Conservation (phyloP, 441 rosid genomes). For the Manihot esculenta region DNA sequence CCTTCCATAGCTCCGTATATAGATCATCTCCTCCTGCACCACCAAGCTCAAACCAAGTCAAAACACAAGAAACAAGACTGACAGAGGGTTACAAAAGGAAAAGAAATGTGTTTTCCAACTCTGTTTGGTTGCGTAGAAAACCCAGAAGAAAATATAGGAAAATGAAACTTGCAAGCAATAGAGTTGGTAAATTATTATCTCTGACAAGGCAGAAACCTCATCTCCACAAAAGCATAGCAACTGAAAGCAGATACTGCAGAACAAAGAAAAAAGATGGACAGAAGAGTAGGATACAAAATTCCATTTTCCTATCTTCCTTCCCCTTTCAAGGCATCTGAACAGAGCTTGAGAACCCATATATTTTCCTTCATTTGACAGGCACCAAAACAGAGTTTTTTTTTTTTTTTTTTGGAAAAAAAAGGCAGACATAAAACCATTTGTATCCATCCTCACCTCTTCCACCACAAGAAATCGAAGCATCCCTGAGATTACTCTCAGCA, state of each 20-base stretch:
- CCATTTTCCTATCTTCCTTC: slow-evolving; percentile 13
- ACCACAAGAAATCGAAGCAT: slow-evolving; percentile 25
- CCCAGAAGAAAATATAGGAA: slow-evolving; percentile 12
- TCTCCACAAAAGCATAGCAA: neutral
- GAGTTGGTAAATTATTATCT: slow-evolving; percentile 7
- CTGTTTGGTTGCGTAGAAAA: slow-evolving; percentile 30
- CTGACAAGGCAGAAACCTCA: slow-evolving; percentile 11
- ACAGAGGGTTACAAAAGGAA: neutral
- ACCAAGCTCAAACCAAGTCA: slow-evolving; percentile 15
- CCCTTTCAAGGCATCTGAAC: neutral
- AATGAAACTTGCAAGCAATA: neutral
- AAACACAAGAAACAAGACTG: neutral
- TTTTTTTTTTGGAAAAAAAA: neutral
- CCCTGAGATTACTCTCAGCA: slow-evolving; percentile 37
- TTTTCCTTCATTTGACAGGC: slow-evolving; percentile 5
- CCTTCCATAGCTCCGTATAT: slow-evolving; percentile 73
- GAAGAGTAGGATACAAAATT: neutral
- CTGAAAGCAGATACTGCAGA: neutral
- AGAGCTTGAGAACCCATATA: slow-evolving; percentile 11
- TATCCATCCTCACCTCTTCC: slow-evolving; percentile 35
- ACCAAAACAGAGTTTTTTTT: slow-evolving; percentile 14
- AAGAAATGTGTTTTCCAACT: neutral
- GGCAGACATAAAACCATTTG: neutral
- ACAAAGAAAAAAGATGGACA: neutral
- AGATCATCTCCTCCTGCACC: slow-evolving; percentile 49